phyloP scores from a whole-genome alignment of 1,284 basidiomycete genomes.

The Albatrellus sp. region DNA sequence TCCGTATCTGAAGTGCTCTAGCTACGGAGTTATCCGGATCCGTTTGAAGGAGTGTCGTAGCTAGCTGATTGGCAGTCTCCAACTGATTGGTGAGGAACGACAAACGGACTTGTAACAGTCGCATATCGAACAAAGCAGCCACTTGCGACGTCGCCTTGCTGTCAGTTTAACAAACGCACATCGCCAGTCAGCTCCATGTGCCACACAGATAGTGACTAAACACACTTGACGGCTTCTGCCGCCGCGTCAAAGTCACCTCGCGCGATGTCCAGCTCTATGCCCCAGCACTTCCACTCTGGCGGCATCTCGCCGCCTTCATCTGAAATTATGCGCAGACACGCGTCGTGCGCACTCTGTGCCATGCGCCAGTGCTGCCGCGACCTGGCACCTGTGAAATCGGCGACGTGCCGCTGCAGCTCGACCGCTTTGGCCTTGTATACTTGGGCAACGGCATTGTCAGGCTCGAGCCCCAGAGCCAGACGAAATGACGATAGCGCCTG shows the following conservation, averaged over 20 bases:
- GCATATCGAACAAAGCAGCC: not conserved
- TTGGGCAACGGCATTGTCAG: constrained; percentile 4
- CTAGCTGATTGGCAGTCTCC: not conserved
- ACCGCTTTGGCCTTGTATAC: constrained; percentile 4
- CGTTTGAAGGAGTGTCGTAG: not conserved
- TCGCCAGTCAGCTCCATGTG: too few relatives aligned
- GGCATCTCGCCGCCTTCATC: not conserved
- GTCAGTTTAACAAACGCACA: not conserved
- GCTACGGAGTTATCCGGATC: not conserved
- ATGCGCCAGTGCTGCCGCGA: constrained; percentile 3
- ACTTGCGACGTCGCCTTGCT: not conserved
- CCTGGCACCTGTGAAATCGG: constrained; percentile 1
- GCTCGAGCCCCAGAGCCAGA: constrained; percentile 8
- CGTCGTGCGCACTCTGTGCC: not conserved
- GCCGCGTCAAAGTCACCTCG: not conserved
- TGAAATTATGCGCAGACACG: not conserved
- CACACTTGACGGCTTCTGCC: not conserved
- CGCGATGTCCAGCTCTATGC: not conserved
- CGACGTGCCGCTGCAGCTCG: constrained; percentile 8
- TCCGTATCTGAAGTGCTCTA: not conserved
- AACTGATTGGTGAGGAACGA: not conserved
- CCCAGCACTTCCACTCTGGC: not conserved
- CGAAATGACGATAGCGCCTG: constrained; percentile 8
- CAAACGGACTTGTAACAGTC: not conserved
- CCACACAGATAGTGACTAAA: not conserved